Conservation (phyloP, 495 filamentous ascomycete species). For the Lineolata rhizophorae region DNA sequence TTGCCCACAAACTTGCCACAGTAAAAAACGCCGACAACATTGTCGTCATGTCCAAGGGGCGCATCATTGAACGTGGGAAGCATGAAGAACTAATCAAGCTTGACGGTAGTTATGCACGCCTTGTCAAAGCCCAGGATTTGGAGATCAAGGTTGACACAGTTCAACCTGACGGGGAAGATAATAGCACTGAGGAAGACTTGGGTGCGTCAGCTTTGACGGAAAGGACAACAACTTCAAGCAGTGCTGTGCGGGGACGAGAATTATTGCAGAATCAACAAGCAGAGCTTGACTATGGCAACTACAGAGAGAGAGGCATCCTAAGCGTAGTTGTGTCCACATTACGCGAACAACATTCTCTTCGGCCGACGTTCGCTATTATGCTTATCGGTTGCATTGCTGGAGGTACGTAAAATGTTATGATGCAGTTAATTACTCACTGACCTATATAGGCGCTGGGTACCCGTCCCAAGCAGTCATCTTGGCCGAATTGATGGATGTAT, state of each 20-base stretch:
- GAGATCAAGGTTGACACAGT: conserved; percentile 9
- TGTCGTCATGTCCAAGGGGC: conserved; percentile 31
- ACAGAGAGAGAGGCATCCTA: background rate
- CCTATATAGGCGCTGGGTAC: background rate
- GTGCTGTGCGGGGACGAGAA: background rate
- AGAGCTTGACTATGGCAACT: background rate
- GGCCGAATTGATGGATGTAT: background rate
- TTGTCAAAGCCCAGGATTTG: conserved; percentile 9
- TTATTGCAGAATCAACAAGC: too few species aligned
- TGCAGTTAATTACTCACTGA: too few species aligned
- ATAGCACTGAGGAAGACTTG: conserved; percentile 8
- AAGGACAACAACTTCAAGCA: background rate
- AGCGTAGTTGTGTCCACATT: conserved; percentile 6
- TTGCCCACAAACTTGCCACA: conserved; percentile 38
- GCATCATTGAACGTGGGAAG: conserved; percentile 13
- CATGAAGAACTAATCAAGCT: conserved; percentile 10
- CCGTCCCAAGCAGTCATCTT: background rate
- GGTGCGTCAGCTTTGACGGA: conserved; percentile 9
- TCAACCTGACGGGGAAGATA: conserved; percentile 4
- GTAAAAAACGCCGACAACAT: conserved; percentile 25
- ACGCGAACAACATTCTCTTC: background rate
- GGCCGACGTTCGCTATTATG: background rate
- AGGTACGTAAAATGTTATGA: background rate
- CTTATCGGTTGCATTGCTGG: background rate
- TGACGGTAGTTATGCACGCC: conserved; percentile 10